These are phyloP conservation scores for Penicillium sumatraense DNA, from an alignment of 2,329 filamentous ascomycete species.

Conservation along the genomic window DNA sequence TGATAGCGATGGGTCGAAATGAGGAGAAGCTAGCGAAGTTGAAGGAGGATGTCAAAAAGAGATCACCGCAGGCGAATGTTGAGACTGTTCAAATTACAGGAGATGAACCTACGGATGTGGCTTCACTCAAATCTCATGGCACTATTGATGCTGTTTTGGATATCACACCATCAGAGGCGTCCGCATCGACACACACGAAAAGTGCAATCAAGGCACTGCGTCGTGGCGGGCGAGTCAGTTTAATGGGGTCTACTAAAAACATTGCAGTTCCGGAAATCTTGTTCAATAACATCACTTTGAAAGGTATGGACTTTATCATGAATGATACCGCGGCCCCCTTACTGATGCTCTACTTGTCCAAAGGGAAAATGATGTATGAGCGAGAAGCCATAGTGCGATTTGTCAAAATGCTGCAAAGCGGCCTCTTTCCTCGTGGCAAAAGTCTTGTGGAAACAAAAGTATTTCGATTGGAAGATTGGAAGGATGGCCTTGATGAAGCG, in stretches of 20 bases:
- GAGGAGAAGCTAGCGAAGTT: constrained; percentile 27
- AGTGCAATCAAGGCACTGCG: not conserved
- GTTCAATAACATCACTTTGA: not conserved
- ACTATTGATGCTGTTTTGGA: not conserved
- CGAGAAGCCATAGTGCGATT: not conserved
- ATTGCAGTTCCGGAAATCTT: not conserved
- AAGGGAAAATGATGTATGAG: not conserved
- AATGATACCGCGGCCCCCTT: not conserved
- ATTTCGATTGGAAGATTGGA: not conserved
- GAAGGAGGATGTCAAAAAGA: not conserved
- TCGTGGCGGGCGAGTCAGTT: not conserved
- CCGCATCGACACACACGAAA: not conserved
- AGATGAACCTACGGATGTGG: not conserved
- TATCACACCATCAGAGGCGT: not conserved
- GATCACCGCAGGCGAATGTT: not conserved
- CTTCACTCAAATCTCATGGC: not conserved
- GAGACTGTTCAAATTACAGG: not conserved
- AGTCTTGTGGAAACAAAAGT: not conserved
- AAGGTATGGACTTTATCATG: not conserved
- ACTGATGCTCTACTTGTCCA: not conserved
- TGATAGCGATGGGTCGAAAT: constrained; percentile 56
- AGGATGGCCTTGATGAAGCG: not conserved
- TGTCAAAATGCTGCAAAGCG: not conserved
- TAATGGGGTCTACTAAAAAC: not conserved
- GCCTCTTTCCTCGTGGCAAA: not conserved